Conservation (phyloP, 2,329 filamentous ascomycete genomes). For the Colletotrichum destructivum region DNA sequence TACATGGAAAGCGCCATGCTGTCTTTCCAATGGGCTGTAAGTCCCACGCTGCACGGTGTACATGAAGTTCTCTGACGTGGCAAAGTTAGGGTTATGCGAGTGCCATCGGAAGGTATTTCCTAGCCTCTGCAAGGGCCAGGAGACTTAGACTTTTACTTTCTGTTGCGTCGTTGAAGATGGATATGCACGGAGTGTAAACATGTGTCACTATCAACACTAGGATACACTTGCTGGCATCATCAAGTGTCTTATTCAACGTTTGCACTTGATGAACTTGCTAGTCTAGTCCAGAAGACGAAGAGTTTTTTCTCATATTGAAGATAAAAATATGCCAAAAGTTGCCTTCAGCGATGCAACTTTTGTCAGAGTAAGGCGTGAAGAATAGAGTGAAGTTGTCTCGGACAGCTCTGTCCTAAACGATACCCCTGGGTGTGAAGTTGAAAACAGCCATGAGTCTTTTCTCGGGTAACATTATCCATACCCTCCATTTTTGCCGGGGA, state of each 20-base stretch:
- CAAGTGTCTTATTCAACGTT: too few relatives aligned
- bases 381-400: neutral
- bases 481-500: neutral
- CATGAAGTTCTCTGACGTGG: conserved; percentile 12
- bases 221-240: too few relatives aligned
- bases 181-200: too few relatives aligned
- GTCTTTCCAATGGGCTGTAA: neutral
- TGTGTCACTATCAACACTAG: too few relatives aligned
- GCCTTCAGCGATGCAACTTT: neutral
- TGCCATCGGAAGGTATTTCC: neutral
- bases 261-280: too few relatives aligned
- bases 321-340: neutral
- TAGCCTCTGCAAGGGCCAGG: neutral
- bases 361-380: neutral
- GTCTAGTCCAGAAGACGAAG: too few relatives aligned
- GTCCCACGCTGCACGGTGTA: conserved; percentile 10
- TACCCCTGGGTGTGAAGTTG: neutral
- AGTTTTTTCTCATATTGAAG: too few relatives aligned
- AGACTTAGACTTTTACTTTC: neutral
- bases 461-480: neutral
- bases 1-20: neutral
- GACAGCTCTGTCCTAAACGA: neutral
- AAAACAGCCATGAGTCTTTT: neutral
- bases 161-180: too few relatives aligned
- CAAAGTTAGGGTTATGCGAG: neutral